phyloP scores from a whole-genome alignment of 1,284 basidiomycete genomes.

The Puccinia coronata region DNA sequence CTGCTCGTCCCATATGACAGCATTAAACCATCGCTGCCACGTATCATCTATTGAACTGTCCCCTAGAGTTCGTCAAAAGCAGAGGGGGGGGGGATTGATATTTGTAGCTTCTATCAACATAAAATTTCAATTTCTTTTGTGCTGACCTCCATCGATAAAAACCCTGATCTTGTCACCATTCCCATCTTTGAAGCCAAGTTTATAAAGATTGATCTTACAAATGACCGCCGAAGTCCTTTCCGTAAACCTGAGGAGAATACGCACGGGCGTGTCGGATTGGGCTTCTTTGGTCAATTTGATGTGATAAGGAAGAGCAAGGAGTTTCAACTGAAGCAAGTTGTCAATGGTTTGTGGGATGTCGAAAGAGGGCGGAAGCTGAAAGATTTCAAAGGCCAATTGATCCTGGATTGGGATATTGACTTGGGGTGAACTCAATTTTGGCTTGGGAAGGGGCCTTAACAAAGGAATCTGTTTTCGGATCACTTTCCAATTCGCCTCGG shows the following conservation, averaged over 20 bases:
- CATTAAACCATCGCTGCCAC: neutral
- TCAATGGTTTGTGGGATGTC: neutral
- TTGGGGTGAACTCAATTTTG: neutral
- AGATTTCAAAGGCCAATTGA: conserved; percentile 8
- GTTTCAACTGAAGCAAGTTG: neutral
- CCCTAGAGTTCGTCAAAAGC: neutral
- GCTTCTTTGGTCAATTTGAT: conserved; percentile 12
- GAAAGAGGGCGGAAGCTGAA: neutral
- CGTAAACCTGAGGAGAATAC: neutral
- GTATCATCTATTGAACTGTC: conserved; percentile 9
- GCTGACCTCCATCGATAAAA: conserved; percentile 7
- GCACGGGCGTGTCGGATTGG: neutral
- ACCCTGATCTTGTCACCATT: neutral
- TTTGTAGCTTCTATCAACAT: too few species aligned
- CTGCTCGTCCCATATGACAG: neutral
- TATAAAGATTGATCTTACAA: conserved; percentile 3
- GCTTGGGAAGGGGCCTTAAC: neutral
- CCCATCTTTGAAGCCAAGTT: neutral
- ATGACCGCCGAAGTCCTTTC: neutral
- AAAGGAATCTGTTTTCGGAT: neutral
- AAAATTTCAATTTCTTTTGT: too few species aligned
- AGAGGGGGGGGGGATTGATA: too few species aligned
- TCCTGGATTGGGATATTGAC: neutral
- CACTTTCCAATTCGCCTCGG: neutral
- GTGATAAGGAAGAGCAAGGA: neutral